phyloP scores from a whole-genome alignment of 306 rosid genomes.

The Cercis canadensis region DNA sequence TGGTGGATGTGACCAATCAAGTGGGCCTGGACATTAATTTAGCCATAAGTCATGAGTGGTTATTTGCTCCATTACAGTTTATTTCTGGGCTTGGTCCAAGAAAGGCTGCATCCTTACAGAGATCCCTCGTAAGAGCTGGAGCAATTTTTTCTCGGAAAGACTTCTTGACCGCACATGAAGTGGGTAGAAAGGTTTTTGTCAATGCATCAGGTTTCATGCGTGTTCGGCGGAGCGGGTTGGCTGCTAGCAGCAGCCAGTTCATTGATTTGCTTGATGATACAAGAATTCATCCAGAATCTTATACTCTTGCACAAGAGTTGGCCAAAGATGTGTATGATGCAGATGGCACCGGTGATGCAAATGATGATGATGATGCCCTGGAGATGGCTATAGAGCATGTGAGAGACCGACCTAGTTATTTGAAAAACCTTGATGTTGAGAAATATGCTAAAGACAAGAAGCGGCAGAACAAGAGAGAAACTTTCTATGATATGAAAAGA shows the following conservation, averaged over 20 bases:
- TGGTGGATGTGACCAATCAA: constrained; percentile 96
- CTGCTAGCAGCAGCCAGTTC: constrained; percentile 86
- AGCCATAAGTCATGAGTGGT: constrained; percentile 92
- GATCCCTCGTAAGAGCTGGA: constrained; percentile 89
- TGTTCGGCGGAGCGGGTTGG: constrained; percentile 93
- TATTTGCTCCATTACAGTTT: constrained; percentile 89
- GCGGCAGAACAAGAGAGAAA: constrained; percentile 69
- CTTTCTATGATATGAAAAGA: constrained; percentile 82
- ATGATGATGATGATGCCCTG: constrained; percentile 87
- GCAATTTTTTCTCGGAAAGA: constrained; percentile 92
- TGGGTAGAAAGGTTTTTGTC: constrained; percentile 93
- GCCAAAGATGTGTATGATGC: constrained; percentile 93
- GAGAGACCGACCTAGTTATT: constrained; percentile 79
- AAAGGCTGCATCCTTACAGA: constrained; percentile 92
- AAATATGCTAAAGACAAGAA: constrained; percentile 69
- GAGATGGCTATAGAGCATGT: constrained; percentile 99
- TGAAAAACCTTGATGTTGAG: constrained; percentile 80
- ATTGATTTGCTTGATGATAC: constrained; percentile 98
- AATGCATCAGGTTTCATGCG: constrained; percentile 97
- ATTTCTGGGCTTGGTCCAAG: constrained; percentile 99
- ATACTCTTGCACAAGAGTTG: constrained; percentile 86
- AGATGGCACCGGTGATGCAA: constrained; percentile 72
- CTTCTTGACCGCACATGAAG: constrained; percentile 72
- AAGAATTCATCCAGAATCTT: constrained; percentile 97
- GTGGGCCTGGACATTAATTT: constrained; percentile 92